phyloP scores from a whole-genome alignment of 352 stramenopile genomes.

The Globisporangium sylvaticum region DNA sequence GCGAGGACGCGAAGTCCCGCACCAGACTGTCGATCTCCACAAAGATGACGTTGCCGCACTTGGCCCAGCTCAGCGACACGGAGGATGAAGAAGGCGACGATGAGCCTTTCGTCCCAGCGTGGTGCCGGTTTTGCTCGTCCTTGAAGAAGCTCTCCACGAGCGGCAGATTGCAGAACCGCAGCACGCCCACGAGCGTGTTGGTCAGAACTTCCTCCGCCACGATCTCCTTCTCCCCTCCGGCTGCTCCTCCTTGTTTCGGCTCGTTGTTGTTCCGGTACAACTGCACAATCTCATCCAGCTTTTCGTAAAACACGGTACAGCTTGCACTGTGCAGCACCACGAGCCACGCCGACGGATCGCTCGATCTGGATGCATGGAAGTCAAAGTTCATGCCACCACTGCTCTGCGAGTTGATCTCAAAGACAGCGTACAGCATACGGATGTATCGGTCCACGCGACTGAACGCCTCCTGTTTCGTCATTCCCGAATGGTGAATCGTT shows the following conservation, averaged over 20 bases:
- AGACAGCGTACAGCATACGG: conserved; percentile 47
- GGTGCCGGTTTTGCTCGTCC: conserved; percentile 18
- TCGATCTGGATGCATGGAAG: conserved; percentile 10
- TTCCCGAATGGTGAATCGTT: conserved; percentile 45
- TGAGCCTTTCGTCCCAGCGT: conserved; percentile 14
- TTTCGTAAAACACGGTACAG: conserved; percentile 78
- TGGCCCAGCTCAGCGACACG: conserved; percentile 60
- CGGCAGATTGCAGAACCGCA: conserved; percentile 77
- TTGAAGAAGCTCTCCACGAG: conserved; percentile 76
- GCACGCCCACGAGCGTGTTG: conserved; percentile 48
- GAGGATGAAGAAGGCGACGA: conserved; percentile 16
- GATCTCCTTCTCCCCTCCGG: neutral
- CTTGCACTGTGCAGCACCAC: conserved; percentile 66
- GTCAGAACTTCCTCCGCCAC: conserved; percentile 62
- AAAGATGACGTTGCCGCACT: conserved; percentile 81
- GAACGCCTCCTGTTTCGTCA: conserved; percentile 46
- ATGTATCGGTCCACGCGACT: conserved; percentile 51
- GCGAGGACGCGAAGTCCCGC: conserved; percentile 69
- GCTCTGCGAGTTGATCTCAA: conserved; percentile 32
- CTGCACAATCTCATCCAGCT: conserved; percentile 77
- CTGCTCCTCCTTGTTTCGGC: neutral
- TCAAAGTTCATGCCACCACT: conserved; percentile 2
- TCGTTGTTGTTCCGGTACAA: conserved; percentile 45
- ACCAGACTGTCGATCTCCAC: conserved; percentile 79
- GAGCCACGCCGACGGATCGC: conserved; percentile 55